phyloP scores from a whole-genome alignment of 2,329 filamentous ascomycete genomes.

The Arthroderma sp. region DNA sequence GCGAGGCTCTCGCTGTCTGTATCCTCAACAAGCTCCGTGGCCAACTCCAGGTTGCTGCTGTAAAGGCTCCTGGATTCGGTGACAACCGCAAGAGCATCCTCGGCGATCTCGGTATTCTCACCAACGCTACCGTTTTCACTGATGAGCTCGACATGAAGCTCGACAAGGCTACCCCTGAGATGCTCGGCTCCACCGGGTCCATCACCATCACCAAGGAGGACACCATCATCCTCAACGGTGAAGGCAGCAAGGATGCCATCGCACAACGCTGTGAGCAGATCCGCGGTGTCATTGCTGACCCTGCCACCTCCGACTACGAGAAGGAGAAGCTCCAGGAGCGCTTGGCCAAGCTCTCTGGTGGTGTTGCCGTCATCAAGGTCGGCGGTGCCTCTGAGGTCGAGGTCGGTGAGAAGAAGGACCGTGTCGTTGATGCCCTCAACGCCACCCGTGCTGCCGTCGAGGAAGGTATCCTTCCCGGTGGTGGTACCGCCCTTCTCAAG shows the following conservation, averaged over 20 bases:
- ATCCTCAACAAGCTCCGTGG: conserved; percentile 99
- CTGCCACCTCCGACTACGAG: conserved; percentile 94
- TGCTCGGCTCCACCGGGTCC: conserved; percentile 92
- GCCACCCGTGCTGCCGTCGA: conserved; percentile 96
- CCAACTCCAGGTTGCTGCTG: conserved; percentile 93
- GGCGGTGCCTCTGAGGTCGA: conserved; percentile 96
- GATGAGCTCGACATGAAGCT: conserved; percentile 99
- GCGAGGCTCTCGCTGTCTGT: conserved; percentile 95
- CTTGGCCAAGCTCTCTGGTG: conserved; percentile 96
- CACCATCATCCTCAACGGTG: conserved; percentile 95
- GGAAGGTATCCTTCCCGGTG: conserved; percentile 96
- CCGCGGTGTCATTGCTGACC: conserved; percentile 88
- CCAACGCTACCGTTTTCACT: conserved; percentile 93
- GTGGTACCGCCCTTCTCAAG: conserved; percentile 96
- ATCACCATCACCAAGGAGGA: conserved; percentile 99
- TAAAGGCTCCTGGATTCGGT: conserved; percentile 98
- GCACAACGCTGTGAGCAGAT: conserved; percentile 98
- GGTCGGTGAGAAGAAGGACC: conserved; percentile 99
- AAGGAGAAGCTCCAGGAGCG: conserved; percentile 99
- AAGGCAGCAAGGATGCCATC: conserved; percentile 87
- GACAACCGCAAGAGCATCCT: conserved; percentile 99
- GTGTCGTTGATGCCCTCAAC: conserved; percentile 95
- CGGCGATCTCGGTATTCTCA: conserved; percentile 87
- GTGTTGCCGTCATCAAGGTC: conserved; percentile 99
- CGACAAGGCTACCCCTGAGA: conserved; percentile 89